Conservation (phyloP, 129 eudicot species). For the Scalesia atractyloides region DNA sequence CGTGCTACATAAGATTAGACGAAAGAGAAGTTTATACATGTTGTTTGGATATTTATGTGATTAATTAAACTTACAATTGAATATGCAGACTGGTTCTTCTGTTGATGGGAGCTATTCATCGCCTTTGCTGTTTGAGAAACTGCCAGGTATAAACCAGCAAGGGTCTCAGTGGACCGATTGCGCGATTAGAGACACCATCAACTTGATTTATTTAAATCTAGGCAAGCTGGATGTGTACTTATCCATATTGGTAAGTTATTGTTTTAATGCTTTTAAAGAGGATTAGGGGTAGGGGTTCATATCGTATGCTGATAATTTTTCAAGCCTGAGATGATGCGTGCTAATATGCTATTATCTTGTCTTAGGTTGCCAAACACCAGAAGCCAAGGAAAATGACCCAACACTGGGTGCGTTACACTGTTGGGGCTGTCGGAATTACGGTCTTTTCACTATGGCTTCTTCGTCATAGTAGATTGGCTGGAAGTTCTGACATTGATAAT, state of each 20-base stretch:
- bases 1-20: background rate
- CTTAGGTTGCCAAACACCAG: constrained; percentile 71
- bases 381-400: constrained; percentile 74
- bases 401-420: constrained; percentile 80
- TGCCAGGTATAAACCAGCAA: constrained; percentile 73
- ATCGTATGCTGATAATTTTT: background rate
- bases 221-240: constrained; percentile 69
- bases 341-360: constrained; percentile 18
- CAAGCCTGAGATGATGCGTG: background rate
- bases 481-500: constrained; percentile 92
- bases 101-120: constrained; percentile 77
- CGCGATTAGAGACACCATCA: constrained; percentile 69
- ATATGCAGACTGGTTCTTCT: constrained; percentile 73
- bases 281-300: constrained; percentile 9
- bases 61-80: constrained; percentile 21
- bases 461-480: constrained; percentile 86
- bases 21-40: constrained; percentile 9
- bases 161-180: constrained; percentile 91
- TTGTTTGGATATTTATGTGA: constrained; percentile 18
- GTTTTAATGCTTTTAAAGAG: constrained; percentile 3
- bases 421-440: constrained; percentile 78
- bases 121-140: constrained; percentile 71
- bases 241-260: constrained; percentile 60
- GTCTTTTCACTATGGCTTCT: constrained; percentile 84
- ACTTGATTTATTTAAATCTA: constrained; percentile 68